These are phyloP conservation scores for Hammondia hammondi DNA, from an alignment of 169 alveolate genomes.

Conservation along the genomic window DNA sequence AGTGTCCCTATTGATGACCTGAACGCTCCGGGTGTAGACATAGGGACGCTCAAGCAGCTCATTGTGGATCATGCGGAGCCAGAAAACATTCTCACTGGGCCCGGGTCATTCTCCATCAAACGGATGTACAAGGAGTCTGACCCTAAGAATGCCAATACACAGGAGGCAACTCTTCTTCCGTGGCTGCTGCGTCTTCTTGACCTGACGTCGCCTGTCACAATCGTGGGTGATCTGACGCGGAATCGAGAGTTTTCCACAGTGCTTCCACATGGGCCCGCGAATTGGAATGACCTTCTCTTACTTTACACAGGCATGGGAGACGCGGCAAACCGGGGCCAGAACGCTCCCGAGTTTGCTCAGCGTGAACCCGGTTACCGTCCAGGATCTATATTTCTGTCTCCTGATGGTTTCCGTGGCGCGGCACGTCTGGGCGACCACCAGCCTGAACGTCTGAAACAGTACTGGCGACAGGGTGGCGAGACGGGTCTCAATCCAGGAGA, in stretches of 20 bases:
- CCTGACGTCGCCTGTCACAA: background rate
- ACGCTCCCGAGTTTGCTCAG: background rate
- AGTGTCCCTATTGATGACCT: background rate
- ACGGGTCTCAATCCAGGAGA: background rate
- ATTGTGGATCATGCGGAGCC: background rate
- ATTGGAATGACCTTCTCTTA: background rate
- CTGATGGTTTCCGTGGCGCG: conserved; percentile 9
- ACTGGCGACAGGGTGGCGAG: background rate
- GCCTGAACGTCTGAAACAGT: background rate
- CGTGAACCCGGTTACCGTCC: background rate
- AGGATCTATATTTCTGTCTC: background rate
- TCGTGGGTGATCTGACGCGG: background rate
- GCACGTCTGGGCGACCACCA: background rate
- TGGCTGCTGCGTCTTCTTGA: background rate
- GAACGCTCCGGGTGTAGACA: background rate
- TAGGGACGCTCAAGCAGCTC: conserved; percentile 26
- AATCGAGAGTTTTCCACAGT: background rate
- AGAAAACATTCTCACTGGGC: background rate
- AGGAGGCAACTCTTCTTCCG: background rate
- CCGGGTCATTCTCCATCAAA: background rate
- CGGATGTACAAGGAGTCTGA: background rate
- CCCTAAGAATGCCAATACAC: background rate
- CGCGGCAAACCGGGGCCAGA: conserved; percentile 7
- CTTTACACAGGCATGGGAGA: background rate
- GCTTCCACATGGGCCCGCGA: conserved; percentile 18